Evolutionary conservation across 345 rosid genomes (phyloP), one percentile per base, ranked within the genome.

Genomic region (Linum usitatissimum): DNA sequence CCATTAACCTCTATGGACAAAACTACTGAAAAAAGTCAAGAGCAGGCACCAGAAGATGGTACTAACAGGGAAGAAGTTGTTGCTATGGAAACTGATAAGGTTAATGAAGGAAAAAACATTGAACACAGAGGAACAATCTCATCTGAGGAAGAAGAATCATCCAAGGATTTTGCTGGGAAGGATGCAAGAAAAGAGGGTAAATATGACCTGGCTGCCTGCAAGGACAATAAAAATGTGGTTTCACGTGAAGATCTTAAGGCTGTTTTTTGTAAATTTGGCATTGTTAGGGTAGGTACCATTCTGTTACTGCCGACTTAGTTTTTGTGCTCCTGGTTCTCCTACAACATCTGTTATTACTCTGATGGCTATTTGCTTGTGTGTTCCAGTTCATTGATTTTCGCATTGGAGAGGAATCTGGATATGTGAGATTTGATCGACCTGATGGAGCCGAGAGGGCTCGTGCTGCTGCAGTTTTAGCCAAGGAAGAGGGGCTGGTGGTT

Each of bases 401-500:
- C 73, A 82, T 86, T 68, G 99, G 99, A 78, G 88, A 81, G 3
- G 76, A 76, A 30, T 79, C 87, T 0, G 99, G 99, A 54, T 83
- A 81, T 66, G 69, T 87, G 65, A 68, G 99, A 73, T 93, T 87
- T 71, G 95, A 90, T 60, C 78, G 73, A 74, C 87, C 97, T 53
- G 97, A 93, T 75, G 94, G 78, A 70, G 84, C 90, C 38, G 96
- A 87, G 70, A 93, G 86, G 65, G 97, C 97, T 60, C 90, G 99
- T 36, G 95, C 96, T 56, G 97, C 92, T 53, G 97, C 97, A 39
- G 97, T 84, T 57, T 77, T 93, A 66, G 80, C 97, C 53, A 69
- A 86, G 73, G 94, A 87, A 79, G 96, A 82, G 31, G 98, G 97
- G 36, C 66, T 93, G 53, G 14, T 66, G 0, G 92, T 90, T 78